A percentile compares a stretch with the other conserved stretches of the same genome.
Conservation (phyloP, 352 stramenopile genomes). For the Aphanomyces invadans region DNA sequence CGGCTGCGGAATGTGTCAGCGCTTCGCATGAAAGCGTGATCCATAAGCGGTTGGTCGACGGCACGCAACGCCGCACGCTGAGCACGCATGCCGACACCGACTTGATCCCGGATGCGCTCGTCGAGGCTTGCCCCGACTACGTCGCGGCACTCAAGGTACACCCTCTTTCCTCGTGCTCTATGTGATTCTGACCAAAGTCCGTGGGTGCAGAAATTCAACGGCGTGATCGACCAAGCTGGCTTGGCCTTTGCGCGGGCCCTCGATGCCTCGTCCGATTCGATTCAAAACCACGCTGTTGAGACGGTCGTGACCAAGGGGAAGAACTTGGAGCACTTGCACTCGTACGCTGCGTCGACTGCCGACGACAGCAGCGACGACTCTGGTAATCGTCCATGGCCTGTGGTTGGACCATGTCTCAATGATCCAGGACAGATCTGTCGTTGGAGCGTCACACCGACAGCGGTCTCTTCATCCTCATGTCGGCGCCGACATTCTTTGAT, state of each 20-base stretch:
- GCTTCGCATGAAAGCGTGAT: conserved; percentile 22
- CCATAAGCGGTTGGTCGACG: conserved; percentile 48
- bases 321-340: conserved; percentile 76
- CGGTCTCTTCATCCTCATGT: conserved; percentile 66
- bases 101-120: background rate
- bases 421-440: conserved; percentile 56
- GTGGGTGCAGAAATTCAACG: conserved; percentile 2
- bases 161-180: background rate
- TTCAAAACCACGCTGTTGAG: background rate
- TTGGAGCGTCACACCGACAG: conserved; percentile 73
- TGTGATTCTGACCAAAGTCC: background rate
- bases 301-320: conserved; percentile 51
- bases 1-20: conserved; percentile 37
- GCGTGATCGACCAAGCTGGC: background rate
- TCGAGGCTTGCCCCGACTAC: conserved; percentile 16
- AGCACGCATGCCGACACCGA: conserved; percentile 36
- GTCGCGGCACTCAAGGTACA: conserved; percentile 3
- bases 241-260: conserved; percentile 1
- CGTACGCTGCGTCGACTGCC: conserved; percentile 33
- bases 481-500: conserved; percentile 61
- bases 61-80: conserved; percentile 65
- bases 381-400: no score
- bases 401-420: no score
- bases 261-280: background rate
- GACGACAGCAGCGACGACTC: no score